These are phyloP conservation scores for Candida anutae DNA, from an alignment of 1,139 yeast species.

Conservation along the genomic window DNA sequence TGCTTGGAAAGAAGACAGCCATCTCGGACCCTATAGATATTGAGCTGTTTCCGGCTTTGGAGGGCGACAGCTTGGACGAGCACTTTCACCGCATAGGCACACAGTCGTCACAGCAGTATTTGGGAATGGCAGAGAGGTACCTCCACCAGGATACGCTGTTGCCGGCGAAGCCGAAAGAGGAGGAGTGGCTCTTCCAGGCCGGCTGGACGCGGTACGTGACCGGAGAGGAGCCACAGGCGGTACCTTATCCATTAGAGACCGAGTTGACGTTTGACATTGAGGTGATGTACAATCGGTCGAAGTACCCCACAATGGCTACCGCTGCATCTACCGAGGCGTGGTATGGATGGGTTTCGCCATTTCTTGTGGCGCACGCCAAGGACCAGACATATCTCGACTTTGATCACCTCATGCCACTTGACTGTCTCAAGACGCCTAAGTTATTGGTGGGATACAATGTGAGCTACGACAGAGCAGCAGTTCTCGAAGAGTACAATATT, in stretches of 20 bases:
- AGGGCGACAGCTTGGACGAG: conserved; percentile 58
- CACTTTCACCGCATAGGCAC: conserved; percentile 75
- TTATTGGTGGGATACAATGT: conserved; percentile 85
- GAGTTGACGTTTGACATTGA: conserved; percentile 86
- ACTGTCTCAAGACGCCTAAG: conserved; percentile 40
- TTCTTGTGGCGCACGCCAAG: conserved; percentile 38
- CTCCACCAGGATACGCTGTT: conserved; percentile 19
- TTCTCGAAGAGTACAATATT: conserved; percentile 74
- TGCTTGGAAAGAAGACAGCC: conserved; percentile 78
- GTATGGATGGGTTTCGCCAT: conserved; percentile 96
- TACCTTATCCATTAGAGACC: conserved; percentile 58
- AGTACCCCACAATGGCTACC: conserved; percentile 74
- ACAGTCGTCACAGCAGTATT: conserved; percentile 54
- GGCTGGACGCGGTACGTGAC: conserved; percentile 82
- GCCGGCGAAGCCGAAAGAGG: conserved; percentile 39
- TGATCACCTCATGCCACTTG: conserved; percentile 71
- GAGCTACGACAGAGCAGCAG: conserved; percentile 83
- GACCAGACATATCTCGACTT: conserved; percentile 32
- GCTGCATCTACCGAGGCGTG: conserved; percentile 77
- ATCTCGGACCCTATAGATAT: conserved; percentile 55
- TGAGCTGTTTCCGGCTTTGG: conserved; percentile 57
- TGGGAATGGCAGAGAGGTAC: conserved; percentile 36
- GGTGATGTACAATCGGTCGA: conserved; percentile 66
- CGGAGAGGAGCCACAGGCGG: conserved; percentile 46
- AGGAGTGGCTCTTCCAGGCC: conserved; percentile 45